Base-by-base conservation (phyloP, 768 basidiomycete genomes). In the Lyophyllum atratum region DNA sequence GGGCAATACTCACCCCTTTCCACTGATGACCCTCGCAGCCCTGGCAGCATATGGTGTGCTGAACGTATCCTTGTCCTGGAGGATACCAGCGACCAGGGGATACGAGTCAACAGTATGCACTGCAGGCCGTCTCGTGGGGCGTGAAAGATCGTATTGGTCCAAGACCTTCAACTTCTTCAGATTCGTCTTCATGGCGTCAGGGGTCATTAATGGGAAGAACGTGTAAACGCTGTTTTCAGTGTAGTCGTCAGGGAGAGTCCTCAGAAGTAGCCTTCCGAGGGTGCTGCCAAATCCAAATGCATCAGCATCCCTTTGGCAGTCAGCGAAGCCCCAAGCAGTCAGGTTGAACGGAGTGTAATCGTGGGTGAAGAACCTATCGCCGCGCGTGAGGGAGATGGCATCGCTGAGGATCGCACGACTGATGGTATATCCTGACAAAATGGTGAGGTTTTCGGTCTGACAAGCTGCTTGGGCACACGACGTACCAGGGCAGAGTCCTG, bases 201-300 rank as follows among this genome's bases (percentile, higher is more conserved):
- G 92, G 0, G 87, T 89, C 85, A 93, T 86, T 43, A 93, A 77
- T n/a, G 92, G 89, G 86, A 93, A 93, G 83, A 90, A 92, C 3
- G 92, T 85, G 67, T 90, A 93, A 46, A 83, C 74, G 57, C 87
- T 90, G 68, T 88, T 85, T 62, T 82, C 79, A 0, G 80, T 78
- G 72, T 80, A 93, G 66, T 90, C 74, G 48, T 84, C 71, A 1
- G 92, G 91, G 1, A 93, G 79, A 19, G 83, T 85, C 45, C 92
- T 89, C 48, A 92, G 74, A 70, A 93, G 73, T 29, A 93, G 80
- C 31, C 86, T 82, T 7, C 87, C 90, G 39, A 93, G 81, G 12
- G 82, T 88, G 69, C 86, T 87, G 21, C 91, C 91, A 61, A 88
- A 89, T 25, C 90, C 90, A 56, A 84, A 87, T 3, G 81, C 90